Evolutionary conservation across 805 yeast species (phyloP), one percentile per base, ranked within the genome.

Genomic region (Candida gorgasii): DNA sequence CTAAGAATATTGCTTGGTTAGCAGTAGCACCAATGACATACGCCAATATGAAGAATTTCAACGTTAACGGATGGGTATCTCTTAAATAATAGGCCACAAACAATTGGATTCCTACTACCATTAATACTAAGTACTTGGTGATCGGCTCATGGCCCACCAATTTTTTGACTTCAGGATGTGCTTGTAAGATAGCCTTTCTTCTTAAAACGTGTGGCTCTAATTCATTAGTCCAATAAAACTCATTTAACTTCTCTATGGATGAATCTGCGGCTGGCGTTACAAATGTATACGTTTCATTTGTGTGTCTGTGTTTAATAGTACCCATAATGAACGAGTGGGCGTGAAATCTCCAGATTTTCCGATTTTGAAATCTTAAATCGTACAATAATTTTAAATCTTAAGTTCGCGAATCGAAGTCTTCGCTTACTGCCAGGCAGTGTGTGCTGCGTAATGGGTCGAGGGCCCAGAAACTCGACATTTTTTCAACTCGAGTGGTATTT

Each of bases 11-110:
- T 55, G 90, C 89, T 58, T 90, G 96, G 59, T 81, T 84, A 42
- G 86, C 77, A 7, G 95, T 86, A 12, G 93, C 97, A 2, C 97
- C 97, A 40, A 89, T 70, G 15, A 84, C 63, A 54, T 89, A 89
- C 4, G 95, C 92, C 9, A 79, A 57, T 1, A 73, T 50, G 54
- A 86, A 61, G 56, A 84, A 86, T 50, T 72, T 69, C 67, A 72
- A 72, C 19, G 74, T 60, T 32, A 76, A 63, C 18, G 84, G 73
- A 18, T 74, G 58, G 1, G 82, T 73, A 53, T 84, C 60, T 43
- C 85, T 69, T 39, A 89, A 65, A 43, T 72, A 60, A 54, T 76
- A 82, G 0, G 96, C 95, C 5, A 75, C 62, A 1, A 75, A 40
- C 15, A 88, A 67, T 62, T 89, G 97, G n/a, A 84, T 50, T 1